phyloP scores from a whole-genome alignment of 2,329 filamentous ascomycete genomes.

The Cytospora paraplurivora region DNA sequence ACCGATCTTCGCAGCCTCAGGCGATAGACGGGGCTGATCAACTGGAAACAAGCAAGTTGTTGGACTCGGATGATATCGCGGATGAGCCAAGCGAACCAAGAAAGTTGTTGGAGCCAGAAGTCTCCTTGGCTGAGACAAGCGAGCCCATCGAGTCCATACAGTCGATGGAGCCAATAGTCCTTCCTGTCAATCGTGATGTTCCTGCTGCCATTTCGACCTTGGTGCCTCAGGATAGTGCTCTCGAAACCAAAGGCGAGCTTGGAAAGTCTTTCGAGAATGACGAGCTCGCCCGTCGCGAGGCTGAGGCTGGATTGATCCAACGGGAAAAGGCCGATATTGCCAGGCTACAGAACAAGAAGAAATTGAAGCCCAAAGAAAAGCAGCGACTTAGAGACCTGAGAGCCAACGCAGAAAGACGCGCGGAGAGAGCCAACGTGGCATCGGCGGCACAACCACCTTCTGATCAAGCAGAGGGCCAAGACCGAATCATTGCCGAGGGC shows the following conservation, averaged over 20 bases:
- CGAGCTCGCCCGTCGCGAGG: constrained; percentile 14
- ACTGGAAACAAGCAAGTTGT: neutral
- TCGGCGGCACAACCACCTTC: neutral
- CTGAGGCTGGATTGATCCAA: constrained; percentile 10
- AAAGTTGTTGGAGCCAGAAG: neutral
- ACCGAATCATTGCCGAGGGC: neutral
- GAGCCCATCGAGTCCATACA: neutral
- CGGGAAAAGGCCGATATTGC: constrained; percentile 20
- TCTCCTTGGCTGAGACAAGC: neutral
- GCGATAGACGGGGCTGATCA: neutral
- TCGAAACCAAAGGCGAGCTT: neutral
- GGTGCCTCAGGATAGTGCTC: neutral
- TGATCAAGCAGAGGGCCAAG: neutral
- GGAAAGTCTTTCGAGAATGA: constrained; percentile 5
- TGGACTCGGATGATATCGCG: neutral
- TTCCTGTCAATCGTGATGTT: neutral
- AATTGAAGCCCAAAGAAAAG: constrained; percentile 23
- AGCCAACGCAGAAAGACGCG: constrained; percentile 17
- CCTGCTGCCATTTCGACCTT: neutral
- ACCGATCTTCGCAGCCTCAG: neutral
- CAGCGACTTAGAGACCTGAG: constrained; percentile 19
- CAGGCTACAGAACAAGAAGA: constrained; percentile 20
- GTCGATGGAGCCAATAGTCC: neutral
- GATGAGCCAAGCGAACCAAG: neutral
- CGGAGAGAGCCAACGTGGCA: constrained; percentile 6